Conservation (phyloP, 1,284 basidiomycete genomes). For the Ustilago trichophora region DNA sequence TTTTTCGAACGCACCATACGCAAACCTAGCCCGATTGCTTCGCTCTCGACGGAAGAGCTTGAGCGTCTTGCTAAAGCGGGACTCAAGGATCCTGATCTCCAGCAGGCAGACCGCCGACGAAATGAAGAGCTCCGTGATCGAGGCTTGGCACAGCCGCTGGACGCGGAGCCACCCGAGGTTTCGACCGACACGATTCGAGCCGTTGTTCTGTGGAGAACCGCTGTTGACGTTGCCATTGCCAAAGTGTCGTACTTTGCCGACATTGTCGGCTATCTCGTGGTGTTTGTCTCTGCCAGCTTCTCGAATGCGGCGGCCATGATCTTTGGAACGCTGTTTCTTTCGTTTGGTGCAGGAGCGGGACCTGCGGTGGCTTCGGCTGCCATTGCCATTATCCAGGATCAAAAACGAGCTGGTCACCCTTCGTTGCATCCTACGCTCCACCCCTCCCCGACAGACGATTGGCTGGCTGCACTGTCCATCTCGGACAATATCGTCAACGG, state of each 20-base stretch:
- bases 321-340: constrained; percentile 33
- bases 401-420: constrained; percentile 20
- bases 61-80: constrained; percentile 31
- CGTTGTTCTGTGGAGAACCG: constrained; percentile 29
- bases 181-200: constrained; percentile 8
- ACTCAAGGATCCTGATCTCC: constrained; percentile 29
- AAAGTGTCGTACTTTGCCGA: constrained; percentile 40
- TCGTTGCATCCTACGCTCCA: constrained; percentile 26
- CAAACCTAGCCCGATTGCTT: constrained; percentile 19
- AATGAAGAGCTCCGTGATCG: constrained; percentile 4
- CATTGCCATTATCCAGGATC: constrained; percentile 42
- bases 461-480: constrained; percentile 37
- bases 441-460: constrained; percentile 36
- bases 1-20: constrained; percentile 29
- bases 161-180: not conserved
- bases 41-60: constrained; percentile 19
- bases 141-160: constrained; percentile 1
- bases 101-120: not conserved
- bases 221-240: constrained; percentile 31
- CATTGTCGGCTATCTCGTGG: constrained; percentile 35
- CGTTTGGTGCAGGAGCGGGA: constrained; percentile 36
- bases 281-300: constrained; percentile 34
- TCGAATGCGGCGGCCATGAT: constrained; percentile 34
- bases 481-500: constrained; percentile 44
- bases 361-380: constrained; percentile 41